Conservation (phyloP, 2,329 filamentous ascomycete genomes). For the Fusarium irregulare region DNA sequence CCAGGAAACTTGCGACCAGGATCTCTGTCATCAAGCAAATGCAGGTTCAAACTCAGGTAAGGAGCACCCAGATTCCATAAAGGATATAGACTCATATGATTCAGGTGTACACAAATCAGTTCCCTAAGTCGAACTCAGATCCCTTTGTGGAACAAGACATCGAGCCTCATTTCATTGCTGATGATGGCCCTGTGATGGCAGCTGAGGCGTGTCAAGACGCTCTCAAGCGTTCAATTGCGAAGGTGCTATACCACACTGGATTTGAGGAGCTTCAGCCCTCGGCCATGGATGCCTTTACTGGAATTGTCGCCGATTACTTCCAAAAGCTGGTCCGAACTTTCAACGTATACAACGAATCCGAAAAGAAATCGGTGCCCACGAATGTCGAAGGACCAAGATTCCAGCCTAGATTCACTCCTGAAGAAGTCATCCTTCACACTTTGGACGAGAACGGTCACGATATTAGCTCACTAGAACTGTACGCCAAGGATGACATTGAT, state of each 20-base stretch:
- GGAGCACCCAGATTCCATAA: constrained; percentile 24
- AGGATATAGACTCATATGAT: constrained; percentile 19
- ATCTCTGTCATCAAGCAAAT: constrained; percentile 99
- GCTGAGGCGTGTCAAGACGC: constrained; percentile 84
- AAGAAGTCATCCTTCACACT: constrained; percentile 89
- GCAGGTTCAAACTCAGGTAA: constrained; percentile 95
- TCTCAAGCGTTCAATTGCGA: constrained; percentile 89
- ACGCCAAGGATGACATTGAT: constrained; percentile 94
- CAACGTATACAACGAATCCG: constrained; percentile 84
- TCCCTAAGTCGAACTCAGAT: constrained; percentile 93
- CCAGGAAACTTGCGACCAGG: constrained; percentile 93
- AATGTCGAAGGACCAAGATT: constrained; percentile 56
- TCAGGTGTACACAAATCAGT: constrained; percentile 96
- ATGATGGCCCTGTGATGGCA: constrained; percentile 89
- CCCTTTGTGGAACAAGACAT: constrained; percentile 89
- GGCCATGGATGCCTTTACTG: constrained; percentile 88
- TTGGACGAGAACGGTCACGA: constrained; percentile 87
- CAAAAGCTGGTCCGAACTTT: constrained; percentile 83
- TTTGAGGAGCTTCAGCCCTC: constrained; percentile 98
- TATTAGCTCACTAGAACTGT: constrained; percentile 82
- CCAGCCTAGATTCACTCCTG: constrained; percentile 78
- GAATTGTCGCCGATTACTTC: constrained; percentile 91
- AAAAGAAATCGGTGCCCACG: constrained; percentile 71
- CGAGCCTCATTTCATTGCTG: constrained; percentile 87
- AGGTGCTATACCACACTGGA: constrained; percentile 94